Conservation (phyloP, 1,284 basidiomycete species). For the Fistulinella cinereoalba region DNA sequence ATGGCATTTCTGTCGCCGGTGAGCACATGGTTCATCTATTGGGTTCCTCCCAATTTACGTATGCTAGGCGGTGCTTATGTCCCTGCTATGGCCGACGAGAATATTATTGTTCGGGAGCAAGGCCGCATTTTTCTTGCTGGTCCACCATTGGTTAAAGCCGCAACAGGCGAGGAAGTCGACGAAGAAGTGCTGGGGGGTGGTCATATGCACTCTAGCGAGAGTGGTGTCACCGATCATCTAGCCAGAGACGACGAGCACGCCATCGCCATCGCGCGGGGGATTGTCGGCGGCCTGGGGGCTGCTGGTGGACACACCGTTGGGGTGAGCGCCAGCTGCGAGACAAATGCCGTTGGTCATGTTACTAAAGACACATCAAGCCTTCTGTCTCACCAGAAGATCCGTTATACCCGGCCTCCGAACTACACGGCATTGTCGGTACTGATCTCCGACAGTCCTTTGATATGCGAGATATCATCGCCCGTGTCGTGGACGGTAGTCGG, state of each 20-base stretch:
- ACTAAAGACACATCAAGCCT: slow-evolving; percentile 45
- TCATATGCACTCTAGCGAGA: slow-evolving; percentile 91
- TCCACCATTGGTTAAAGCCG: slow-evolving; percentile 92
- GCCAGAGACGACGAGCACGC: slow-evolving; percentile 89
- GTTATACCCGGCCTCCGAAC: slow-evolving; percentile 74
- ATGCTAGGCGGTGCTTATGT: slow-evolving; percentile 81
- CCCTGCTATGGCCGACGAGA: slow-evolving; percentile 95
- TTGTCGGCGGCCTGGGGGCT: slow-evolving; percentile 76
- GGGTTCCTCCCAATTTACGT: slow-evolving; percentile 10
- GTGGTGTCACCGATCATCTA: slow-evolving; percentile 92
- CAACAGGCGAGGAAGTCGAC: slow-evolving; percentile 90
- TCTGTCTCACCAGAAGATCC: slow-evolving; percentile 64
- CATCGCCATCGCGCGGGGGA: slow-evolving; percentile 77
- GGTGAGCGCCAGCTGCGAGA: slow-evolving; percentile 41
- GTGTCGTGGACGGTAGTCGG: slow-evolving; percentile 86
- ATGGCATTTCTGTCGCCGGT: slow-evolving; percentile 92
- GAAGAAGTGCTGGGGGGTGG: slow-evolving; percentile 92
- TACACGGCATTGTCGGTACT: slow-evolving; percentile 90
- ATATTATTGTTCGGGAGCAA: slow-evolving; percentile 91
- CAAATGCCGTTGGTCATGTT: not conserved
- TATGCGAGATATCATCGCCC: slow-evolving; percentile 90
- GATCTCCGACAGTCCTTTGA: slow-evolving; percentile 88
- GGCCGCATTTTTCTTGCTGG: slow-evolving; percentile 96
- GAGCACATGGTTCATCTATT: slow-evolving; percentile 11
- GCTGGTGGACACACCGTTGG: slow-evolving; percentile 48